Conservation (phyloP, 2,329 filamentous ascomycete genomes). For the Coniochaeta sp. region DNA sequence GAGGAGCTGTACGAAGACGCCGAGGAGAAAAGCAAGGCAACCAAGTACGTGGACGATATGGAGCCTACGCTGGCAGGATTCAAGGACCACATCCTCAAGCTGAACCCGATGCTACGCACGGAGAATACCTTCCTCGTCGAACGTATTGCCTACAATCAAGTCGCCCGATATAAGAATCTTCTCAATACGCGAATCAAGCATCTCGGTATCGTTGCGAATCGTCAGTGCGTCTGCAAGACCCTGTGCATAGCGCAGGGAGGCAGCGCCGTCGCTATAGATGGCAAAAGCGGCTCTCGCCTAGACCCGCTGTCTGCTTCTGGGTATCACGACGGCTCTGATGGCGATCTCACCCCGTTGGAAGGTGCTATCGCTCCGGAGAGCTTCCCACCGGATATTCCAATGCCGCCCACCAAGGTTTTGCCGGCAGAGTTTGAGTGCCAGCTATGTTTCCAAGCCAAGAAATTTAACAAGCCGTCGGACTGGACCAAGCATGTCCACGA, state of each 20-base stretch:
- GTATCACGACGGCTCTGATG: constrained; percentile 50
- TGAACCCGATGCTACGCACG: constrained; percentile 64
- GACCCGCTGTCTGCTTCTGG: constrained; percentile 48
- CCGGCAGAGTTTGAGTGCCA: constrained; percentile 88
- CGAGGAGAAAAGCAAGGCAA: constrained; percentile 54
- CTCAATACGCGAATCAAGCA: constrained; percentile 66
- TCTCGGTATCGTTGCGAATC: constrained; percentile 43
- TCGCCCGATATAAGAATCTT: constrained; percentile 70
- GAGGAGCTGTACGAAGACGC: constrained; percentile 59
- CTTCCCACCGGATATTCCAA: constrained; percentile 74
- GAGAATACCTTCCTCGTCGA: constrained; percentile 61
- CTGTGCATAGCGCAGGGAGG: constrained; percentile 64
- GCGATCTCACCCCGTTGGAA: constrained; percentile 62
- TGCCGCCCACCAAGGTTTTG: constrained; percentile 68
- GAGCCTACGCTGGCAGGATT: constrained; percentile 71
- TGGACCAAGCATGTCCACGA: constrained; percentile 97
- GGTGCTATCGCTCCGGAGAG: constrained; percentile 62
- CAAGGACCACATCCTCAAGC: constrained; percentile 59
- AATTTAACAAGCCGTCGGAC: constrained; percentile 84
- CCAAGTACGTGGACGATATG: constrained; percentile 58
- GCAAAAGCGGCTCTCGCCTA: constrained; percentile 48
- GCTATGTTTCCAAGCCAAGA: constrained; percentile 78
- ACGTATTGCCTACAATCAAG: constrained; percentile 75
- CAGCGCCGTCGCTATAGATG: constrained; percentile 53
- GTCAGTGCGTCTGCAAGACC: constrained; percentile 51